Evolutionary conservation across 495 filamentous ascomycete species (phyloP).

Genomic region (Aspergillus coremiiformis): DNA sequence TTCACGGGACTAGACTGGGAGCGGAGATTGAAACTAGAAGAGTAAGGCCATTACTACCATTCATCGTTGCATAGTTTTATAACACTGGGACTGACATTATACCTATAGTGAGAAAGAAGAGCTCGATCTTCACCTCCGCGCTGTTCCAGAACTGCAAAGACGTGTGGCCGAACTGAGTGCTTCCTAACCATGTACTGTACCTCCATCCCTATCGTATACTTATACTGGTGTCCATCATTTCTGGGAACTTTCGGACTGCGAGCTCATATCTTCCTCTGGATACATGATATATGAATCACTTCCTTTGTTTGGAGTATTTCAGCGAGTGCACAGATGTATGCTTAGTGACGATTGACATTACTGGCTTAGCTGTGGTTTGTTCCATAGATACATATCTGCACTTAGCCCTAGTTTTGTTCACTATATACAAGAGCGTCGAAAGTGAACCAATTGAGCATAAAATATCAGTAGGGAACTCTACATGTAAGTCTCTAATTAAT

Average conservation of each 20-base stretch:
- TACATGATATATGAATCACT: background rate
- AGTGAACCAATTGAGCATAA: background rate
- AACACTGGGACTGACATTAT: slow-evolving; percentile 1
- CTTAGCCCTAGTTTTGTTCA: background rate
- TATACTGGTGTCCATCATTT: background rate
- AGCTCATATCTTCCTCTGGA: background rate
- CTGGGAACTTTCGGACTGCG: background rate
- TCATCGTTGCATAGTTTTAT: background rate
- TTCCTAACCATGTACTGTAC: background rate
- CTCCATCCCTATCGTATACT: background rate
- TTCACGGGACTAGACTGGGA: slow-evolving; percentile 91
- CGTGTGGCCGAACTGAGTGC: slow-evolving; percentile 66
- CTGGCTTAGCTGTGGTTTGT: background rate
- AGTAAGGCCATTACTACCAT: slow-evolving; percentile 44
- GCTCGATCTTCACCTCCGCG: slow-evolving; percentile 72
- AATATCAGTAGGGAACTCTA: background rate
- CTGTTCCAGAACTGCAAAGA: slow-evolving; percentile 80
- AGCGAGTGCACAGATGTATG: background rate
- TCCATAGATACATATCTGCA: background rate
- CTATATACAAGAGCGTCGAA: background rate
- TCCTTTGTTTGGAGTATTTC: background rate
- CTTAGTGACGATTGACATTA: background rate
- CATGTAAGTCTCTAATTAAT: no score
- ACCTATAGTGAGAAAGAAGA: slow-evolving; percentile 80
- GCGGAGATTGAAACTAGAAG: slow-evolving; percentile 74